Percentiles rank a stretch among this genome's conserved stretches.
phyloP scores from a whole-genome alignment of 2,329 filamentous ascomycete genomes.

The Aureobasidium namibiae region DNA sequence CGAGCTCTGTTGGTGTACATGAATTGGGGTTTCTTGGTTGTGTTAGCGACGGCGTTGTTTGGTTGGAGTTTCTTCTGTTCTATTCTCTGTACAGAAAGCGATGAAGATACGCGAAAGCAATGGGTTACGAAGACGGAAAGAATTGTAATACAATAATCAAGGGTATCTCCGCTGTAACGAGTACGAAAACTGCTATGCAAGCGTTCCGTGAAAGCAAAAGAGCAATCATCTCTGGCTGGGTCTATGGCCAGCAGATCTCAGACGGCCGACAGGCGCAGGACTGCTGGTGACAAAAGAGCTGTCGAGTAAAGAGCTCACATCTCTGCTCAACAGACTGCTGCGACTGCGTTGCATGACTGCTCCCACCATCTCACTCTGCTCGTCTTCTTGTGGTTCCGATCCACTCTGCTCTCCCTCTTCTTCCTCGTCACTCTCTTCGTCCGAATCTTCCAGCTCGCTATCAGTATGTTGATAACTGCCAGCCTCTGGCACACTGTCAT shows the following conservation, averaged over 20 bases:
- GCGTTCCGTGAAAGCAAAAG: background rate
- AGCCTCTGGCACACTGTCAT: conserved; percentile 45
- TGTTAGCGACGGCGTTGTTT: conserved; percentile 1
- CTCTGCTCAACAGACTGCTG: conserved; percentile 26
- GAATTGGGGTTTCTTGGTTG: background rate
- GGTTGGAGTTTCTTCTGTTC: background rate
- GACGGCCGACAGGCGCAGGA: conserved; percentile 21
- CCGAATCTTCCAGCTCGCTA: conserved; percentile 40
- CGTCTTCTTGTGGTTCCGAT: conserved; percentile 13
- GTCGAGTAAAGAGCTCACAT: conserved; percentile 28
- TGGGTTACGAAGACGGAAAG: background rate
- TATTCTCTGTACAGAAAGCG: background rate
- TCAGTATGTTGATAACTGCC: conserved; percentile 48
- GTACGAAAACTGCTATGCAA: background rate
- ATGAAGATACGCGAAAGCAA: background rate
- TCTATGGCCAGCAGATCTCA: conserved; percentile 7
- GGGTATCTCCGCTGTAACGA: conserved; percentile 10
- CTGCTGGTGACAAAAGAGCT: conserved; percentile 29
- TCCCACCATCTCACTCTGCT: background rate
- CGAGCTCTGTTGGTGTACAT: background rate
- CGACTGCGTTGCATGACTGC: conserved; percentile 1
- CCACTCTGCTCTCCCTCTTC: conserved; percentile 22
- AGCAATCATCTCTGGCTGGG: conserved; percentile 6
- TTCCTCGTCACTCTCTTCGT: conserved; percentile 13
- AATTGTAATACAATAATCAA: background rate